Percentiles rank a stretch among this genome's conserved stretches.
phyloP scores from a whole-genome alignment of 73 alveolate species.

The Effrenium voratum region DNA sequence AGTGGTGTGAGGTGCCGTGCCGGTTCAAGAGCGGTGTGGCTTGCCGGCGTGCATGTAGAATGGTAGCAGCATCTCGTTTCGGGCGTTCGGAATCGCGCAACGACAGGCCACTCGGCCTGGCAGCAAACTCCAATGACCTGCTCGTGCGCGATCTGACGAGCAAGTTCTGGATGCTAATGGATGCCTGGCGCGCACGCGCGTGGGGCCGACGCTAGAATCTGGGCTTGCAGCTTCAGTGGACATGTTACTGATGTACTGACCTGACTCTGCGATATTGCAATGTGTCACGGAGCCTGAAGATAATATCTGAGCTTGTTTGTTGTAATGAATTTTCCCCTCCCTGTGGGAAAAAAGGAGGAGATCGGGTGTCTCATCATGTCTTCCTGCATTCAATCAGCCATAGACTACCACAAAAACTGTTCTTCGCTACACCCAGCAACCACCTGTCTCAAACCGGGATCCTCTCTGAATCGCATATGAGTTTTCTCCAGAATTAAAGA shows the following conservation, averaged over 20 bases:
- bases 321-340: no score
- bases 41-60: not conserved
- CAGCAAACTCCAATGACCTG: conserved; percentile 13
- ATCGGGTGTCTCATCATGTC: no score
- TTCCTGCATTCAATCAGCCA: no score
- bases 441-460: no score
- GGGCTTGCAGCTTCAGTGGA: not conserved
- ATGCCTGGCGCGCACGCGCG: not conserved
- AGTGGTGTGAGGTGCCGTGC: not conserved
- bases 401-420: no score
- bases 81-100: not conserved
- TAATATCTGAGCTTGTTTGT: no score
- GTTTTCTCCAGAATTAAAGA: no score
- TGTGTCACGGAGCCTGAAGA: not conserved
- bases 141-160: conserved; percentile 52
- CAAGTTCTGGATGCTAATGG: conserved; percentile 22
- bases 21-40: not conserved
- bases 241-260: not conserved
- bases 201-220: not conserved
- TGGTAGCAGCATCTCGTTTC: not conserved
- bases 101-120: not conserved
- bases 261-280: not conserved
- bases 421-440: no score
- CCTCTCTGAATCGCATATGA: no score
- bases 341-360: no score